phyloP scores from a whole-genome alignment of 2,329 filamentous ascomycete species.

The Fusarium drepaniforme region DNA sequence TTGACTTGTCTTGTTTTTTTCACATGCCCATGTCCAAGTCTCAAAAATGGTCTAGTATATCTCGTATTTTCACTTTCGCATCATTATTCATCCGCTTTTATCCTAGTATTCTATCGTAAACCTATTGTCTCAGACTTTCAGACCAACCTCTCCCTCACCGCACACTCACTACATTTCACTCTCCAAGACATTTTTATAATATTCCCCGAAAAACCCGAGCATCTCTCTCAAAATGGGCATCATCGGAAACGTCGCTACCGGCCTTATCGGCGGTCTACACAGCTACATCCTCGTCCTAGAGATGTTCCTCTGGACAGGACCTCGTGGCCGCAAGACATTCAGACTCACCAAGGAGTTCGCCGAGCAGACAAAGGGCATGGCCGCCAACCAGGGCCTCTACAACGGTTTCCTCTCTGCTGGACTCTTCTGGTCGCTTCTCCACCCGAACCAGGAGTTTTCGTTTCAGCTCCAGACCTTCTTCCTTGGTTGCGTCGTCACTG shows the following conservation, averaged over 20 bases:
- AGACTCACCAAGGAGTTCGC: constrained; percentile 59
- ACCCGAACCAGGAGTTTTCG: constrained; percentile 57
- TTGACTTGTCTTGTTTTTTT: constrained; percentile 12
- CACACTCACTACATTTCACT: not conserved
- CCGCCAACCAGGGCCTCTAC: constrained; percentile 65
- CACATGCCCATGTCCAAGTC: not conserved
- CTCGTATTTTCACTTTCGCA: constrained; percentile 21
- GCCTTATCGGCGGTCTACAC: constrained; percentile 56
- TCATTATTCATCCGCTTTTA: constrained; percentile 28
- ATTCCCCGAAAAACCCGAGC: too few species aligned
- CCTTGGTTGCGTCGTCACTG: constrained; percentile 57
- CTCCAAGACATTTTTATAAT: not conserved
- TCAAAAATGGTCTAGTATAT: constrained; percentile 11
- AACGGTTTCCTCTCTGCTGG: constrained; percentile 66
- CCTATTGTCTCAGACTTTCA: not conserved
- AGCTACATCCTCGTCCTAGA: constrained; percentile 63
- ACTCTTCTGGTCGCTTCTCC: constrained; percentile 59
- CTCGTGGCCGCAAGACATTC: constrained; percentile 59
- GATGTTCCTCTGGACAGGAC: constrained; percentile 63
- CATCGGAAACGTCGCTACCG: constrained; percentile 51
- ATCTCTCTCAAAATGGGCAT: constrained; percentile 46
- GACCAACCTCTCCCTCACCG: not conserved
- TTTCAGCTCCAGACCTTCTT: constrained; percentile 62
- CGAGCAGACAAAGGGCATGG: constrained; percentile 57
- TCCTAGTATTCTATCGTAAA: constrained; percentile 9